phyloP scores from a whole-genome alignment of 306 rosid genomes.

The Vigna radiata region DNA sequence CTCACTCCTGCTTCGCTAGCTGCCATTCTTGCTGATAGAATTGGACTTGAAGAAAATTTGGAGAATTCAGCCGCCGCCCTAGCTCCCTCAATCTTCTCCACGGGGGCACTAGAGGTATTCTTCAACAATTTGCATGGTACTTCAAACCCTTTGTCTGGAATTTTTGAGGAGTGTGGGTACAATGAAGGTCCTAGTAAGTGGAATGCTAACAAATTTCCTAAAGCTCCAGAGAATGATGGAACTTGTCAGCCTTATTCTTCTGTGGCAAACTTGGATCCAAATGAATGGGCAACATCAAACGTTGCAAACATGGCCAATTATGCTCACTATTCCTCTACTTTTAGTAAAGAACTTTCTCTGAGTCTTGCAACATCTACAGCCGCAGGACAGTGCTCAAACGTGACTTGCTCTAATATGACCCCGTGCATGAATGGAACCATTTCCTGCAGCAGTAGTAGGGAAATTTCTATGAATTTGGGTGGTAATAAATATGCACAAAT shows the following conservation, averaged over 20 bases:
- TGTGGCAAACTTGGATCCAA: constrained; percentile 47
- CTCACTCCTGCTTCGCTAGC: constrained; percentile 53
- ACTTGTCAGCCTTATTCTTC: constrained; percentile 45
- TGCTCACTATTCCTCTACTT: constrained; percentile 42
- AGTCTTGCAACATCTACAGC: constrained; percentile 62
- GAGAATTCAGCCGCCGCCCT: constrained; percentile 50
- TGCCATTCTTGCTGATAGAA: constrained; percentile 54
- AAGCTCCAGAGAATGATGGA: constrained; percentile 42
- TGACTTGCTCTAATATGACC: constrained; percentile 48
- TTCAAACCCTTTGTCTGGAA: constrained; percentile 45
- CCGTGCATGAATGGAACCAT: constrained; percentile 52
- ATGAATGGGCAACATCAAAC: constrained; percentile 58
- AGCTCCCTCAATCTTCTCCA: constrained; percentile 46
- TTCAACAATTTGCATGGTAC: constrained; percentile 51
- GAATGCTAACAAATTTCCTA: constrained; percentile 44
- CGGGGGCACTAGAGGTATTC: constrained; percentile 45
- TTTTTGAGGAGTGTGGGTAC: constrained; percentile 43
- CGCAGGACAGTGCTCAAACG: constrained; percentile 56
- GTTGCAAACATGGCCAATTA: constrained; percentile 44
- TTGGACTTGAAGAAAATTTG: constrained; percentile 55
- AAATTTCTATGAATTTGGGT: constrained; percentile 47
- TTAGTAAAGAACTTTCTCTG: constrained; percentile 65
- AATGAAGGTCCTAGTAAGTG: constrained; percentile 52
- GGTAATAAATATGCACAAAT: constrained; percentile 46
- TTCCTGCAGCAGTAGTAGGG: constrained; percentile 56